Evolutionary conservation across 768 basidiomycete species (phyloP).

Genomic region (Lanmaoa pseudosensibilis): DNA sequence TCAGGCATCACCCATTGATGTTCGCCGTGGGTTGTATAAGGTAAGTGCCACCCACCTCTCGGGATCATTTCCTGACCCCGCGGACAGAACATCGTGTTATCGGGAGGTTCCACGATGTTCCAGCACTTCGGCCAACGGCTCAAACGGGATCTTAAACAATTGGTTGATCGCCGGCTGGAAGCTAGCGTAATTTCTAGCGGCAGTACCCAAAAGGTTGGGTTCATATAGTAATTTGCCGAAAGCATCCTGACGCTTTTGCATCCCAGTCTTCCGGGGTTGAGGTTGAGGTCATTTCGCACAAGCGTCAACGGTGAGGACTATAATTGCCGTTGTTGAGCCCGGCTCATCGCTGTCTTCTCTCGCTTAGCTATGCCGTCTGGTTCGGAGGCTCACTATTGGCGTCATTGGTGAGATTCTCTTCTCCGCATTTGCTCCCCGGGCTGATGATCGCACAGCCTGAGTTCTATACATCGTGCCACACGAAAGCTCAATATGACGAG

Average conservation of each 20-base stretch:
- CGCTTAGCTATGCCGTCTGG: slow-evolving; percentile 87
- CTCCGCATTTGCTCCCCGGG: not conserved
- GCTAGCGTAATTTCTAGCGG: slow-evolving; percentile 74
- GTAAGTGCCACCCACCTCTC: slow-evolving; percentile 35
- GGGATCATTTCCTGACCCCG: not conserved
- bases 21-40: slow-evolving; percentile 95
- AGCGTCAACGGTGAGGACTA: slow-evolving; percentile 76
- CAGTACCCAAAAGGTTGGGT: slow-evolving; percentile 66
- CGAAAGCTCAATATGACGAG: slow-evolving; percentile 93
- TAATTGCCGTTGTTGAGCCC: not conserved
- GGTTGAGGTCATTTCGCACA: slow-evolving; percentile 98
- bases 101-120: slow-evolving; percentile 99
- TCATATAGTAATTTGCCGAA: not conserved
- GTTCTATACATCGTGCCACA: slow-evolving; percentile 93
- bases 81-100: slow-evolving; percentile 91
- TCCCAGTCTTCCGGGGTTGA: slow-evolving; percentile 91
- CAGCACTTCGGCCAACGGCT: slow-evolving; percentile 97
- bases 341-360: slow-evolving; percentile 9
- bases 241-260: slow-evolving; percentile 3
- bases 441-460: slow-evolving; percentile 62
- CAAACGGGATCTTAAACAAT: slow-evolving; percentile 90
- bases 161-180: slow-evolving; percentile 89
- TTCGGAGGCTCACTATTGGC: slow-evolving; percentile 95
- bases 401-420: slow-evolving; percentile 63
- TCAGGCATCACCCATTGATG: slow-evolving; percentile 94